Evolutionary conservation across 179 eudicot genomes (phyloP).

Genomic region (Pouteria campechiana): DNA sequence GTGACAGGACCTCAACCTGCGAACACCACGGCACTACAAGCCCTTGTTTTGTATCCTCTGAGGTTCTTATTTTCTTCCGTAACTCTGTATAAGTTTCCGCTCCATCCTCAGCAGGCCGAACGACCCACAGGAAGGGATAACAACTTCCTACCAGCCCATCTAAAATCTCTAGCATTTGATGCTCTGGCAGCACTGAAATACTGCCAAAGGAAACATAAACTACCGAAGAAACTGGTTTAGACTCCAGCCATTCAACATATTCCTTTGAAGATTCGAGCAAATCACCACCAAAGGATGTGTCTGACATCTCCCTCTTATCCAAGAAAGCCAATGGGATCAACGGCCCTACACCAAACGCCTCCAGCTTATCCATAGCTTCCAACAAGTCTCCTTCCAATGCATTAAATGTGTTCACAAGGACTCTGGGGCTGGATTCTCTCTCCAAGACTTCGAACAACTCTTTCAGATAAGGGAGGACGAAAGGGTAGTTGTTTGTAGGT

Average conservation of each 20-base stretch:
- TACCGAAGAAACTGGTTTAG: no score
- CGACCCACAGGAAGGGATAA: neutral
- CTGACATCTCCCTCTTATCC: no score
- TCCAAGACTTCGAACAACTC: neutral
- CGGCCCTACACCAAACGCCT: neutral
- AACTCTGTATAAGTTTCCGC: no score
- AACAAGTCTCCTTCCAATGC: neutral
- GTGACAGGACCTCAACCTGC: slow-evolving; percentile 13
- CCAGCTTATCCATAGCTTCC: neutral
- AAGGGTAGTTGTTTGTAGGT: neutral
- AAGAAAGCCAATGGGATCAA: neutral
- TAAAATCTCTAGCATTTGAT: neutral
- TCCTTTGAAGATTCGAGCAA: no score
- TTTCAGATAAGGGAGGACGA: neutral
- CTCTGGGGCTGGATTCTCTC: neutral
- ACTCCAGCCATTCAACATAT: no score
- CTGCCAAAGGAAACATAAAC: no score
- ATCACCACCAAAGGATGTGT: no score
- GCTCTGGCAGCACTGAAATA: neutral
- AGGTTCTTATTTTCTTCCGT: no score
- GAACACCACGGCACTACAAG: slow-evolving; percentile 15
- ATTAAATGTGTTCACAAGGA: neutral
- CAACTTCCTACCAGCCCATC: neutral
- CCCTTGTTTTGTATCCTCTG: slow-evolving; percentile 4
- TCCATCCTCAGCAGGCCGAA: no score